phyloP scores from a whole-genome alignment of 2,329 filamentous ascomycete genomes.

The Fusarium acutatum region DNA sequence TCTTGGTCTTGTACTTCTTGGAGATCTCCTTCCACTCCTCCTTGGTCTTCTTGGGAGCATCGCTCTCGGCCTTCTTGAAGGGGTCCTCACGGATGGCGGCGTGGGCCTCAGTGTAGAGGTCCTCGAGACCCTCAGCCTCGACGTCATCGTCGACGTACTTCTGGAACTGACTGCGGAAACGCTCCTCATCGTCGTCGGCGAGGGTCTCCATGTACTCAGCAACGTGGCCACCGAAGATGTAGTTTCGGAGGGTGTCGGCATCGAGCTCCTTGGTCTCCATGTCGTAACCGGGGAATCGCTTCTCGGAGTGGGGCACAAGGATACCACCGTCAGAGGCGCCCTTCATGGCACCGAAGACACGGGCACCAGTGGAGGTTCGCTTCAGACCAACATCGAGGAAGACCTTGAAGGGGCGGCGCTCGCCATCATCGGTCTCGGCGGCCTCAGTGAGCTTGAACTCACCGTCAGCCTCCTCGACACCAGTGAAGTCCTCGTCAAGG shows the following conservation, averaged over 20 bases:
- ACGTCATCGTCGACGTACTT: conserved; percentile 98
- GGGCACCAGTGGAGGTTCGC: conserved; percentile 97
- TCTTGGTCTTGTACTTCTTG: conserved; percentile 82
- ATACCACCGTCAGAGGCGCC: conserved; percentile 98
- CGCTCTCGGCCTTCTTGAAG: conserved; percentile 86
- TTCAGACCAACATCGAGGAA: conserved; percentile 97
- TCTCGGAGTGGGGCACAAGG: conserved; percentile 97
- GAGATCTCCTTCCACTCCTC: conserved; percentile 96
- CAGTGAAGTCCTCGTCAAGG: conserved; percentile 89
- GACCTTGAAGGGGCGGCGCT: conserved; percentile 99
- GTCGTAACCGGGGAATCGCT: conserved; percentile 99
- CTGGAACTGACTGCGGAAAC: conserved; percentile 97
- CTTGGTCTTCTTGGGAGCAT: conserved; percentile 91
- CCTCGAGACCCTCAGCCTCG: conserved; percentile 96
- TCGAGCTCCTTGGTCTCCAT: conserved; percentile 98
- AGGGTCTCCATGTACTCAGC: conserved; percentile 99
- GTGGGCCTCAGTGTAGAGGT: conserved; percentile 94
- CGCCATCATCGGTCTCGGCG: conserved; percentile 77
- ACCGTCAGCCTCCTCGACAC: conserved; percentile 96
- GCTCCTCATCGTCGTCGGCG: conserved; percentile 99
- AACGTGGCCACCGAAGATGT: conserved; percentile 98
- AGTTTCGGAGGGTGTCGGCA: conserved; percentile 95
- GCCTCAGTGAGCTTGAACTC: conserved; percentile 97
- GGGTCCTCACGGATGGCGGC: conserved; percentile 97
- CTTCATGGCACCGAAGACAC: conserved; percentile 99